Conservation (phyloP, 2,329 filamentous ascomycete genomes). For the Aschersonia sp. region DNA sequence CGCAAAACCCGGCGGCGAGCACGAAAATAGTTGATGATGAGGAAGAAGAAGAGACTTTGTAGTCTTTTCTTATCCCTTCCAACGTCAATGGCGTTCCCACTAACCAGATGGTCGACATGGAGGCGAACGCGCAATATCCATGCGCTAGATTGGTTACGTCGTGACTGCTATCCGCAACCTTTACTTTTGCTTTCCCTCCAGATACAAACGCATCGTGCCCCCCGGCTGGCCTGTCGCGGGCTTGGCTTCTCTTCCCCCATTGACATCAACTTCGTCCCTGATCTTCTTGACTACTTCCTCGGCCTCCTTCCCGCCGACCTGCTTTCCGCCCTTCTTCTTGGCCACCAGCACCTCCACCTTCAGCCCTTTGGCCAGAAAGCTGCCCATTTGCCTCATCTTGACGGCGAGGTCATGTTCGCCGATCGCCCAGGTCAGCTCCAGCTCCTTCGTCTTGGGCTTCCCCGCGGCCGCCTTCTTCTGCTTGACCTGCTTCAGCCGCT, state of each 20-base stretch:
- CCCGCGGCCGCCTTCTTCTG: conserved; percentile 26
- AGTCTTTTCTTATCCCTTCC: background rate
- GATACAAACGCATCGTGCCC: conserved; percentile 25
- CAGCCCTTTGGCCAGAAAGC: conserved; percentile 60
- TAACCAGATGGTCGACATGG: too few species aligned
- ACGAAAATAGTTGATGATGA: conserved; percentile 1
- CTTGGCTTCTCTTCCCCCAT: conserved; percentile 29
- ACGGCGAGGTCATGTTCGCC: conserved; percentile 60
- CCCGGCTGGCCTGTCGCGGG: conserved; percentile 28
- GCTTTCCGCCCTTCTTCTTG: conserved; percentile 44
- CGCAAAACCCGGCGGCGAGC: background rate
- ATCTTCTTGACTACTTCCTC: conserved; percentile 10
- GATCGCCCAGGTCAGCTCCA: conserved; percentile 90
- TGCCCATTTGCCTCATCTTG: conserved; percentile 49
- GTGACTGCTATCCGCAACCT: too few species aligned
- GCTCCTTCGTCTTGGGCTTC: conserved; percentile 45
- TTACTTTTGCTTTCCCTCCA: conserved; percentile 18
- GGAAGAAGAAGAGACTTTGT: conserved; percentile 3
- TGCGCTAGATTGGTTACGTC: too few species aligned
- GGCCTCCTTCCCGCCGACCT: background rate
- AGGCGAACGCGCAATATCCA: too few species aligned
- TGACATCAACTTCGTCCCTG: conserved; percentile 16
- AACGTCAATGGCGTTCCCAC: background rate
- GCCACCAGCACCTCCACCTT: conserved; percentile 62
- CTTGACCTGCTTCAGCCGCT: conserved; percentile 24